Evolutionary conservation across 163 green algal species (phyloP).

Genomic region (Volvox carteri): DNA sequence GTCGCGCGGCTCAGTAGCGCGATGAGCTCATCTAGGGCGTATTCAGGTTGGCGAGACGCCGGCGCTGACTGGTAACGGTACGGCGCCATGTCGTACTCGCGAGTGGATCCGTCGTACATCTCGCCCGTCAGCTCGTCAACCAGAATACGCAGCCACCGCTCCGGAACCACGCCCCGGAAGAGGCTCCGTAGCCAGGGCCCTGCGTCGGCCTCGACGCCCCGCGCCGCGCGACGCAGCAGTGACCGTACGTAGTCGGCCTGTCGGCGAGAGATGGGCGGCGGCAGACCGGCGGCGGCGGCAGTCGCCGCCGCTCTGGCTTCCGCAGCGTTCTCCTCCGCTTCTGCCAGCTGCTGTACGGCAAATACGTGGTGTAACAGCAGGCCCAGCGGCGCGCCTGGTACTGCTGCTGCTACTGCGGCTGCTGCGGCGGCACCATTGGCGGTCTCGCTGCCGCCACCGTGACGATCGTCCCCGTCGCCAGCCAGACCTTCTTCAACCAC

Average conservation of each 20-base stretch:
- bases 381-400: not conserved
- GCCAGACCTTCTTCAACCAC: no score
- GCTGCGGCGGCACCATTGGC: no score
- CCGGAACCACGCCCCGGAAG: slow-evolving; percentile 4
- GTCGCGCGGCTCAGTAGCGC: not conserved
- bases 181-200: slow-evolving; percentile 17
- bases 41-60: not conserved
- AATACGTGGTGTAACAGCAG: slow-evolving; percentile 34
- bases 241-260: slow-evolving; percentile 7
- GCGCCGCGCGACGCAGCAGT: slow-evolving; percentile 32
- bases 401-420: not conserved
- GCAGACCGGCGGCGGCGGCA: slow-evolving; percentile 17
- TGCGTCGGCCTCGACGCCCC: slow-evolving; percentile 28
- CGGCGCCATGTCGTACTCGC: slow-evolving; percentile 9
- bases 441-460: no score
- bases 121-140: slow-evolving; percentile 35
- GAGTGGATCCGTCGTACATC: not conserved
- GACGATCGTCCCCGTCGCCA: not conserved
- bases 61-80: not conserved
- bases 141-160: not conserved
- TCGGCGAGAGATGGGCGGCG: slow-evolving; percentile 27
- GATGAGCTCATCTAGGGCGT: slow-evolving; percentile 9
- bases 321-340: slow-evolving; percentile 17
- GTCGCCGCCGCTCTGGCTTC: not conserved
- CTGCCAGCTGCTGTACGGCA: slow-evolving; percentile 25